A percentile compares a stretch with the other conserved stretches of the same genome.
Evolutionary conservation across 2,329 filamentous ascomycete genomes (phyloP).

Genomic region (Hansfordia pulvinata): DNA sequence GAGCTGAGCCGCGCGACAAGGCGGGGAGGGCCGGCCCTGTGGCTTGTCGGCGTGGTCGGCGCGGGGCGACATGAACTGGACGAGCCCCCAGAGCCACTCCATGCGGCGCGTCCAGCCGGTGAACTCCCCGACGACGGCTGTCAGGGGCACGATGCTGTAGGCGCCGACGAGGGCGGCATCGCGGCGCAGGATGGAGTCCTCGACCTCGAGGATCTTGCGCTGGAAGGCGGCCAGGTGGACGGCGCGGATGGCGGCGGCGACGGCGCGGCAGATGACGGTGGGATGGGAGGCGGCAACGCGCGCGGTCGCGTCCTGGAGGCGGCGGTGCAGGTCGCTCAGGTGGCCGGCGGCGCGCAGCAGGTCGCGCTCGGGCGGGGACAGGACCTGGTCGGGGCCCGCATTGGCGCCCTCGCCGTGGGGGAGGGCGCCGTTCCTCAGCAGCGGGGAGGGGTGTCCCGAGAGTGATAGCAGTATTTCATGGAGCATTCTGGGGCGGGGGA

Average conservation of each 20-base stretch:
- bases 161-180: conserved; percentile 76
- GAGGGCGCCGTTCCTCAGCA: conserved; percentile 43
- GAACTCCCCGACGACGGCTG: conserved; percentile 72
- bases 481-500: conserved; percentile 50
- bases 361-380: conserved; percentile 70
- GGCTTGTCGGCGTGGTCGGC: conserved; percentile 7
- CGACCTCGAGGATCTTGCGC: conserved; percentile 71
- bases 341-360: conserved; percentile 65
- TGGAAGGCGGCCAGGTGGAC: conserved; percentile 72
- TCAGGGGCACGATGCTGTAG: conserved; percentile 86
- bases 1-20: conserved; percentile 55
- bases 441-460: conserved; percentile 81
- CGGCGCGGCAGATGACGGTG: conserved; percentile 77
- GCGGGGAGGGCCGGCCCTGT: too few species aligned
- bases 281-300: conserved; percentile 57
- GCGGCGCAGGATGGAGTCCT: conserved; percentile 59
- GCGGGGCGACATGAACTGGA: conserved; percentile 44
- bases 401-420: conserved; percentile 21
- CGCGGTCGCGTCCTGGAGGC: conserved; percentile 52
- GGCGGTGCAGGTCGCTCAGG: conserved; percentile 66
- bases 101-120: conserved; percentile 74
- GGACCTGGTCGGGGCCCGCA: conserved; percentile 29
- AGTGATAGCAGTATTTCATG: conserved; percentile 97
- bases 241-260: conserved; percentile 63
- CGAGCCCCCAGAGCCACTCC: conserved; percentile 72